These are phyloP conservation scores for Fagus sylvatica DNA, from an alignment of 306 rosid species.

Conservation along the genomic window DNA sequence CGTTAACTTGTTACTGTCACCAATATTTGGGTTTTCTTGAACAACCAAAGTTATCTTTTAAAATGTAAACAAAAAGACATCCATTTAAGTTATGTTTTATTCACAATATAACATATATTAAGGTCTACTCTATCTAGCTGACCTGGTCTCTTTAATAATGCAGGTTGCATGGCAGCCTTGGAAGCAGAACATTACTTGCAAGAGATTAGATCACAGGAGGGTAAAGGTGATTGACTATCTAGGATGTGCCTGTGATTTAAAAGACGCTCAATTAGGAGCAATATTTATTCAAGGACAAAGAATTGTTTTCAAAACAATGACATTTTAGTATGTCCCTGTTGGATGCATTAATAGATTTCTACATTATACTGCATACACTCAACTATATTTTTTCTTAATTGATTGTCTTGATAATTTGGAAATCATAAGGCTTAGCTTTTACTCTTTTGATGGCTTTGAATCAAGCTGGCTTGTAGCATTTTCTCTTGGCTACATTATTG, in stretches of 20 bases:
- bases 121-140: background rate
- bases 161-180: slow-evolving; percentile 98
- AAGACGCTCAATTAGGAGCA: slow-evolving; percentile 42
- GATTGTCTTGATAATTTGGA: background rate
- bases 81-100: background rate
- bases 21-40: background rate
- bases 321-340: background rate
- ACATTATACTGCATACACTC: background rate
- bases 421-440: background rate
- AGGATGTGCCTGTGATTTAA: no score
- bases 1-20: background rate
- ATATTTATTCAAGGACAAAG: slow-evolving; percentile 24
- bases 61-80: background rate
- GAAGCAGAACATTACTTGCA: slow-evolving; percentile 91
- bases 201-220: slow-evolving; percentile 61
- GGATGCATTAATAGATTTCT: background rate
- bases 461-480: background rate
- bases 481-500: background rate
- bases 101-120: background rate
- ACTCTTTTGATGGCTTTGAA: background rate
- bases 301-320: background rate
- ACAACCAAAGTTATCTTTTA: background rate
- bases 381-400: background rate
- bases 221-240: slow-evolving; percentile 64
- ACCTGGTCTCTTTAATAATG: slow-evolving; percentile 10